A percentile compares a stretch with the other conserved stretches of the same genome.
Evolutionary conservation across 805 yeast genomes (phyloP).

Genomic region (Barnettozyma sp.): DNA sequence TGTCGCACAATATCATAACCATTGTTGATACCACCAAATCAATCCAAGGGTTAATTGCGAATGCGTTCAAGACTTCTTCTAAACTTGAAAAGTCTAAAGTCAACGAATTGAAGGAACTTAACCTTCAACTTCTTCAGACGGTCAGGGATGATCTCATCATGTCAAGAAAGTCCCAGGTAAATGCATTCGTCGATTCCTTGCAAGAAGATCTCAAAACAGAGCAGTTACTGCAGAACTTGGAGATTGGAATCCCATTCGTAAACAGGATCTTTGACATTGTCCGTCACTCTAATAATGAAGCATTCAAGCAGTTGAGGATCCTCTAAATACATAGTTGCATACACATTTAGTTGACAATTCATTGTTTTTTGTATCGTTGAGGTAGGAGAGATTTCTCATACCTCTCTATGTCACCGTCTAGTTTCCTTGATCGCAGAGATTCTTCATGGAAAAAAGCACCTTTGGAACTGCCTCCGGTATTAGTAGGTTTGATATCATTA

Average conservation of each 20-base stretch:
- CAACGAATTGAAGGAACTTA: constrained; percentile 16
- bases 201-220: constrained; percentile 4
- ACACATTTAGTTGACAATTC: background rate
- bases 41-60: constrained; percentile 13
- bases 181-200: background rate
- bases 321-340: constrained; percentile 7
- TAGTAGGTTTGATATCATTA: too few species aligned
- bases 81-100: constrained; percentile 8
- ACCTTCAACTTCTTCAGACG: constrained; percentile 9
- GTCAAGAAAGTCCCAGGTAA: constrained; percentile 8
- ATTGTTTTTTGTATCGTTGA: constrained; percentile 8
- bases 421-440: background rate
- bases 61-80: constrained; percentile 1
- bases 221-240: constrained; percentile 11
- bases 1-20: constrained; percentile 14
- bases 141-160: constrained; percentile 18
- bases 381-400: constrained; percentile 14
- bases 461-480: background rate
- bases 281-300: constrained; percentile 15
- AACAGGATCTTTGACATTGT: constrained; percentile 18
- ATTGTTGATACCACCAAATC: constrained; percentile 18
- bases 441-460: constrained; percentile 22
- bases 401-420: constrained; percentile 14
- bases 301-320: constrained; percentile 18
- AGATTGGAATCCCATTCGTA: constrained; percentile 6